A percentile compares a stretch with the other conserved stretches of the same genome.
Evolutionary conservation across 352 stramenopile genomes (phyloP).

Genomic region (Phytophthora pseudosyringae): DNA sequence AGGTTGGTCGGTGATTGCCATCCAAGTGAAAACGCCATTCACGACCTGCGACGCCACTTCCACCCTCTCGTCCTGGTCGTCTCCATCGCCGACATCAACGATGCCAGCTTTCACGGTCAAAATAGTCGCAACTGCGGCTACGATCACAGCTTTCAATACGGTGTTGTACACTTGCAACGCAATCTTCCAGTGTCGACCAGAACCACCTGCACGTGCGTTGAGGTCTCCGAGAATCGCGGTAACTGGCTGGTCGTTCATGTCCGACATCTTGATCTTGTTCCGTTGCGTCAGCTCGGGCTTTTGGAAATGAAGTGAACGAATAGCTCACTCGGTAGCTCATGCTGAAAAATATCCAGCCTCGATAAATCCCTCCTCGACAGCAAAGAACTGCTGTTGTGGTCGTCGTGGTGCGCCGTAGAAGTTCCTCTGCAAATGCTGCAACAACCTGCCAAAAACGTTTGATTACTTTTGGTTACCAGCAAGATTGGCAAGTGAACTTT

Average conservation of each 20-base stretch:
- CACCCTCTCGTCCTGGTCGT: constrained; percentile 3
- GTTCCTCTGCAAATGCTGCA: background rate
- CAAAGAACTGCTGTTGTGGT: background rate
- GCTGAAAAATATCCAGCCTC: constrained; percentile 2
- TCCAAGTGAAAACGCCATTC: constrained; percentile 14
- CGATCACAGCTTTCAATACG: constrained; percentile 4
- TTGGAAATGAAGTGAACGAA: background rate
- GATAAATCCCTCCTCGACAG: background rate
- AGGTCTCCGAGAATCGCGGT: constrained; percentile 15
- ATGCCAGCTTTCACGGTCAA: constrained; percentile 5
- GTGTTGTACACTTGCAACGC: background rate
- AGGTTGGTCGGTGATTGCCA: constrained; percentile 4
- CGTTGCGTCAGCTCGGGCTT: background rate
- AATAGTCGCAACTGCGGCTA: background rate
- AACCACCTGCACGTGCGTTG: background rate
- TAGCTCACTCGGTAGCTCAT: background rate
- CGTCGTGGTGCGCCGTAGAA: background rate
- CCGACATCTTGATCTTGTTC: background rate
- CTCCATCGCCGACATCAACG: constrained; percentile 5
- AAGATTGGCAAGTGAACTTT: background rate
- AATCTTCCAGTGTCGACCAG: background rate
- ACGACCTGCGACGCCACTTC: constrained; percentile 9
- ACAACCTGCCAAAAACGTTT: background rate
- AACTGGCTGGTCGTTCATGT: background rate
- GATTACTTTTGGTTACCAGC: background rate